Evolutionary conservation across 225 moss, liverwort and hornwort genomes (phyloP), one percentile per base, ranked within the genome.

Genomic region (Anthoceros angustus): DNA sequence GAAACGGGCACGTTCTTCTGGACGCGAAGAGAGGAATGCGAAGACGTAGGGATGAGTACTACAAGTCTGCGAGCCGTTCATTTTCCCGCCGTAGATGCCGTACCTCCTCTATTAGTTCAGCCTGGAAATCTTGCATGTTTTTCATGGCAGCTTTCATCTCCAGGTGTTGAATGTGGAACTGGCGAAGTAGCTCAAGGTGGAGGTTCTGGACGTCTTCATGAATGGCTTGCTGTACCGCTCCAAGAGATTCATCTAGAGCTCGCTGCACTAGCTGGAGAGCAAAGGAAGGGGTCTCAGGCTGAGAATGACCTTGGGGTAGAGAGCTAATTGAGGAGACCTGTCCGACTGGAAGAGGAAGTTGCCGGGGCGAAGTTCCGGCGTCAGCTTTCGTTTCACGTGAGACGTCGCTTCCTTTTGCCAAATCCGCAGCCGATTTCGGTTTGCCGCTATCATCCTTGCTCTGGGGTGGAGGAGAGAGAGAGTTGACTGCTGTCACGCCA

Each of bases 121-220:
- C 82, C 66, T 98, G 98, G 74, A 84, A 89, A 38, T 79, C 87
- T 61, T 80, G 40, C 42, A 98, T 81, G 5, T 74, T 80, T 75
- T 92, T 80, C 92, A 98, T 92, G 88, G 92, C 89, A 70, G 73
- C 80, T 66, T 77, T 71, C 92, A 92, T 92, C 72, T 92, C 88
- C 75, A 98, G 92, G 92, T 98, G 98, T 77, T 92, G 98, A 38
- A 89, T 92, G 68, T 98, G 98, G 69, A 98, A 98, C 78, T 98
- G 98, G 20, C 98, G 89, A 77, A 98, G 87, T 32, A 98, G 79
- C 71, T 92, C 98, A 71, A 98, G 72, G 77, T 98, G 98, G 62
- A 98, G 77, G 77, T 92, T 92, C 42, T 89, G 87, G 39, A 95
- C 95, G 75, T 98, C 98, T 66, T 98, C 92, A 68, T 98, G 98